Base-by-base conservation (phyloP, 1,284 basidiomycete genomes). In the Calocybe gambosa region DNA sequence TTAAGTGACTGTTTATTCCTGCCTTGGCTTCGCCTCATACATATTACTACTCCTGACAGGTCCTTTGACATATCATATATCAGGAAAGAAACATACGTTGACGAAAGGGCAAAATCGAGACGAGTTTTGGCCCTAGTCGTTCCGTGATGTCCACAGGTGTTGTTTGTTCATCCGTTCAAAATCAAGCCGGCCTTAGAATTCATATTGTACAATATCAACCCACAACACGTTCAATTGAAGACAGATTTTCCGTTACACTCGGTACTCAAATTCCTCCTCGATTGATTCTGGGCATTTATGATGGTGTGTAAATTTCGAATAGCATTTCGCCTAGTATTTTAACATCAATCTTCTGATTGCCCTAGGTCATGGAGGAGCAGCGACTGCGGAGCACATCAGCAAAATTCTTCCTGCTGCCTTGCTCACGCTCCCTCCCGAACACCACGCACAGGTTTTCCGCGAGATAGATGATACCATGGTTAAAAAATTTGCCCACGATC, bases 161-260 rank as follows among this genome's bases (percentile, higher is more conserved):
- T 33, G 36, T 53, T 9, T 44, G 52, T 16, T 46, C 46, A 21
- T 54, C 48, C 5, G 37, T 49, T 28, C 47, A 56, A 35, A 51
- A 38, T 35, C 45, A 45, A 23, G 38, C 49, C 20, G 46, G 51
- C 33, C 45, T 61, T 48, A 50, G 42, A 37, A 47, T 64, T 38
- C 52, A 61, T 43, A 44, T 60, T 38, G 55, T 57, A 6, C 64
- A 67, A 49, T 59, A 58, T 46, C 65, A 66, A 45, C 64, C 64
- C 6, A 67, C 64, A 7, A 53, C 59, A 15, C 57, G 65, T 25
- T 62, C 65, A 23, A 65, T 66, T 29, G 64, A 67, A 51, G 65
- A 67, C 51, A 56, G 63, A 42, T 65, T 60, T 46, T 66, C 62
- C 13, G 50, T 61, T 8, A 8, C 10, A 49, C 56, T 21, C 44